These are phyloP conservation scores for Pichia deserticola DNA, from an alignment of 805 yeast species.

Conservation along the genomic window DNA sequence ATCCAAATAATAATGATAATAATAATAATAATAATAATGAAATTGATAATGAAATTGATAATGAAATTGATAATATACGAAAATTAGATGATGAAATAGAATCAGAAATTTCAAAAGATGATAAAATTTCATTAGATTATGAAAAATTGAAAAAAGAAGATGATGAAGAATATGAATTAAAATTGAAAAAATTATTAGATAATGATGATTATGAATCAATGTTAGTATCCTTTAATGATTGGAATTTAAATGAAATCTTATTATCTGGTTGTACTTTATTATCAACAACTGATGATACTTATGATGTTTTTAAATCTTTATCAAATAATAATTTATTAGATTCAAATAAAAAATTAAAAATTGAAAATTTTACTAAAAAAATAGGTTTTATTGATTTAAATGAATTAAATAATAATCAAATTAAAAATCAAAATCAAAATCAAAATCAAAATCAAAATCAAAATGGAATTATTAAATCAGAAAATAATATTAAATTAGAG, in stretches of 20 bases:
- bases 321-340: conserved; percentile 5
- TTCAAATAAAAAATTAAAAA: conserved; percentile 18
- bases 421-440: conserved; percentile 10
- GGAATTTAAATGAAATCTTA: conserved; percentile 42
- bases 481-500: background rate
- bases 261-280: conserved; percentile 48
- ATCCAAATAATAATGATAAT: conserved; percentile 47
- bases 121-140: conserved; percentile 8
- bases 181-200: conserved; percentile 27
- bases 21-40: conserved; percentile 16
- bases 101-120: background rate
- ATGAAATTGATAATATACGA: conserved; percentile 5
- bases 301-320: conserved; percentile 13
- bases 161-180: conserved; percentile 24
- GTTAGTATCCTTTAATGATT: conserved; percentile 41
- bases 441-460: conserved; percentile 9
- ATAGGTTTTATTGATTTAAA: conserved; percentile 21
- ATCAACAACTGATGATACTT: conserved; percentile 52
- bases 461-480: background rate
- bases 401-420: background rate
- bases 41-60: conserved; percentile 1
- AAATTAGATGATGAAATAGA: conserved; percentile 3
- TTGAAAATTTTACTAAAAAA: conserved; percentile 24
- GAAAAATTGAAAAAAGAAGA: conserved; percentile 15
- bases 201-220: conserved; percentile 37